A percentile compares a stretch with the other conserved stretches of the same genome.
Conservation (phyloP, 1,139 yeast genomes). For the Candida sanyaensis region DNA sequence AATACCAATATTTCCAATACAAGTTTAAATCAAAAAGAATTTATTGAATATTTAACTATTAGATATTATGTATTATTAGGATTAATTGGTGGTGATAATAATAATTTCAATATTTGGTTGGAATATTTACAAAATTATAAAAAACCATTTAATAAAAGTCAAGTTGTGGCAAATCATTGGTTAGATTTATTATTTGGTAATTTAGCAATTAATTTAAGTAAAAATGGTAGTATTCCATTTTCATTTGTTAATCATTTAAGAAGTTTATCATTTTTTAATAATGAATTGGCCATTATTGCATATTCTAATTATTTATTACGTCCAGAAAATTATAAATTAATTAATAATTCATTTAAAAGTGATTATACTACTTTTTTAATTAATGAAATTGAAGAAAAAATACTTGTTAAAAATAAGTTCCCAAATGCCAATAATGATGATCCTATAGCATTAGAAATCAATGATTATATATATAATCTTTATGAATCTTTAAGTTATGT, state of each 20-base stretch:
- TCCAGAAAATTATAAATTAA: constrained; percentile 22
- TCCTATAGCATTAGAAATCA: constrained; percentile 15
- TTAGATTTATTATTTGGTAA: constrained; percentile 31
- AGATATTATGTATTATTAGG: constrained; percentile 40
- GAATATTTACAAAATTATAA: constrained; percentile 30
- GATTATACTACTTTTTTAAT: constrained; percentile 33
- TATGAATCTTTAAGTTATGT: constrained; percentile 32
- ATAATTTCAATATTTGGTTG: constrained; percentile 28
- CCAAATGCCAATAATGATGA: constrained; percentile 35
- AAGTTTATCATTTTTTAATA: constrained; percentile 26
- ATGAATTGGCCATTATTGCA: constrained; percentile 28
- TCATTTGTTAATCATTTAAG: constrained; percentile 22
- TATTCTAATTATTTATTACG: constrained; percentile 33
- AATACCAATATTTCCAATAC: constrained; percentile 16
- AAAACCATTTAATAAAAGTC: constrained; percentile 33
- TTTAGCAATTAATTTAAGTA: constrained; percentile 25
- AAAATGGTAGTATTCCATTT: constrained; percentile 22
- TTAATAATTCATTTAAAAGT: constrained; percentile 26
- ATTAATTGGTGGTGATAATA: constrained; percentile 17
- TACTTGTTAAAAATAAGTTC: constrained; percentile 23
- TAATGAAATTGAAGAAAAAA: constrained; percentile 23
- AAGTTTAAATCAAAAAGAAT: constrained; percentile 22
- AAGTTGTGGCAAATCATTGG: constrained; percentile 43
- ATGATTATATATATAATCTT: constrained; percentile 35
- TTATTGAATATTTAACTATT: constrained; percentile 36